Evolutionary conservation across 768 basidiomycete species (phyloP).

Genomic region (Termitomyces sp.): DNA sequence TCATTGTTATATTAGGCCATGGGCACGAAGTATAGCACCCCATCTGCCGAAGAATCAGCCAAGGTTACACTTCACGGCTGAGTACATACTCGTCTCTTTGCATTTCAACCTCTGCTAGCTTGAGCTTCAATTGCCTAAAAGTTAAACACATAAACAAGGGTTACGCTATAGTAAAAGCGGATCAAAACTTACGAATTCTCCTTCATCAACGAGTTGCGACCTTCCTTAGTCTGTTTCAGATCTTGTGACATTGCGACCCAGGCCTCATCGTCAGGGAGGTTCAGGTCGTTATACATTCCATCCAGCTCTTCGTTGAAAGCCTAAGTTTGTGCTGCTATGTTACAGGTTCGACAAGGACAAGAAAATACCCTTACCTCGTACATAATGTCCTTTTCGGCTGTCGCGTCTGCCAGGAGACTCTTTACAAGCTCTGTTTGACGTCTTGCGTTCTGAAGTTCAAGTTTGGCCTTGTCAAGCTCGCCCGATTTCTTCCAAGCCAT

Average conservation of each 20-base stretch:
- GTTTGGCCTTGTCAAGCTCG: slow-evolving; percentile 57
- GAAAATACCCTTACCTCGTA: slow-evolving; percentile 56
- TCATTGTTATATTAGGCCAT: slow-evolving; percentile 37
- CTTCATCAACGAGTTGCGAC: slow-evolving; percentile 62
- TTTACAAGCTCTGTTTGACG: slow-evolving; percentile 79
- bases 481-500: slow-evolving; percentile 37
- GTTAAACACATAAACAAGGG: slow-evolving; percentile 4
- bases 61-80: not conserved
- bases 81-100: slow-evolving; percentile 73
- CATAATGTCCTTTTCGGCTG: slow-evolving; percentile 88
- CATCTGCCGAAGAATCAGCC: slow-evolving; percentile 40
- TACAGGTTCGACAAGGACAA: not conserved
- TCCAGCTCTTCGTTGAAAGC: slow-evolving; percentile 94
- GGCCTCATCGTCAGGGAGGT: slow-evolving; percentile 78
- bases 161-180: not conserved
- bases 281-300: slow-evolving; percentile 81
- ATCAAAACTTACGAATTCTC: slow-evolving; percentile 69
- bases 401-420: slow-evolving; percentile 68
- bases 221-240: slow-evolving; percentile 67
- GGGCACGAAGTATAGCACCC: slow-evolving; percentile 51
- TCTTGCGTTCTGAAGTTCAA: slow-evolving; percentile 63
- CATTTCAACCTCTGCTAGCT: slow-evolving; percentile 62
- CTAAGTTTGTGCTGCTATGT: slow-evolving; percentile 30
- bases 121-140: slow-evolving; percentile 61
- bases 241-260: slow-evolving; percentile 75